A percentile compares a stretch with the other conserved stretches of the same genome.
These are phyloP conservation scores for Lepidopterella palustris DNA, from an alignment of 495 filamentous ascomycete genomes.

Conservation along the genomic window DNA sequence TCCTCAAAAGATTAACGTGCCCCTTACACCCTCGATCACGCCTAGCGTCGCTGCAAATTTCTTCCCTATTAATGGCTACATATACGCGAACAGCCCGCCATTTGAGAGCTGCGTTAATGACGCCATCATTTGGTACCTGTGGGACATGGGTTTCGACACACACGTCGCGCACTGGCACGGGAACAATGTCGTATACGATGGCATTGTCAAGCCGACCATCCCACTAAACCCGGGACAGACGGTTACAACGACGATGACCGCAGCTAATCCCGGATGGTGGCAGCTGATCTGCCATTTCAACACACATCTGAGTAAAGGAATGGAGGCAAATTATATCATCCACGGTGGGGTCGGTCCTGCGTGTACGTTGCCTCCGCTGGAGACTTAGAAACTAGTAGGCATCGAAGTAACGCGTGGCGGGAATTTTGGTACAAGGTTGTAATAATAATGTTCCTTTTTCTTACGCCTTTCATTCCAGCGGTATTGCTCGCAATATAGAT, in stretches of 20 bases:
- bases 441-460: too few relatives aligned
- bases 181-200: constrained; percentile 8
- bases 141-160: constrained; percentile 7
- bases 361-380: too few relatives aligned
- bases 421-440: too few relatives aligned
- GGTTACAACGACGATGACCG: neutral
- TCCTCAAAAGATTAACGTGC: constrained; percentile 12
- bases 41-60: constrained; percentile 3
- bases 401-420: too few relatives aligned
- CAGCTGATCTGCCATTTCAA: neutral
- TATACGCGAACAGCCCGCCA: constrained; percentile 18
- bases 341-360: too few relatives aligned
- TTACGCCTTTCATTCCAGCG: too few relatives aligned
- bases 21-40: neutral
- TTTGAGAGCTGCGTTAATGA: constrained; percentile 24
- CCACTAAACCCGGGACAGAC: neutral
- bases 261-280: neutral
- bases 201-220: neutral
- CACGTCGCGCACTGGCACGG: constrained; percentile 24
- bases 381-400: too few relatives aligned
- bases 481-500: too few relatives aligned
- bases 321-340: neutral
- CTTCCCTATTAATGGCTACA: constrained; percentile 24
- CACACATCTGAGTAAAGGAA: neutral
- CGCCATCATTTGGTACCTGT: constrained; percentile 22